Conservation (phyloP, 768 basidiomycete genomes). For the Cystofilobasidium ferigula region DNA sequence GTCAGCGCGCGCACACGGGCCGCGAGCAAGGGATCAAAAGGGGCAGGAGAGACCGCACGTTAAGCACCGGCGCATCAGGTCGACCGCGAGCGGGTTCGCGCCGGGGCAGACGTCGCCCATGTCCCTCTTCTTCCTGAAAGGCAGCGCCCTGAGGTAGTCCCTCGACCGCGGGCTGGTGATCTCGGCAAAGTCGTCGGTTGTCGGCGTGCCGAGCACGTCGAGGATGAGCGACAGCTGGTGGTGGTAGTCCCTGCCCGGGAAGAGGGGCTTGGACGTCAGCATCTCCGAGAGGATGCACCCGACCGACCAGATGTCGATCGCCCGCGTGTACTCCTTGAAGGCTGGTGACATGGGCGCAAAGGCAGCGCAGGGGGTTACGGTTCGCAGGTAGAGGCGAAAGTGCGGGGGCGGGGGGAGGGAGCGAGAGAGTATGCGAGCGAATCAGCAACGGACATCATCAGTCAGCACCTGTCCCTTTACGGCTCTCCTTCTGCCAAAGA, state of each 20-base stretch:
- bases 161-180: constrained; percentile 84
- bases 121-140: constrained; percentile 76
- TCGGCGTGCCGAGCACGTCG: constrained; percentile 92
- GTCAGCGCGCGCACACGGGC: too few species aligned
- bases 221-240: constrained; percentile 91
- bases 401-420: too few species aligned
- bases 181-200: constrained; percentile 93
- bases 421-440: background rate
- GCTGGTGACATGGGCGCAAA: too few species aligned
- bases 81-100: constrained; percentile 57
- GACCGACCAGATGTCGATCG: constrained; percentile 39
- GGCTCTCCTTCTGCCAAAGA: too few species aligned
- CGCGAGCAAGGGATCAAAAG: too few species aligned
- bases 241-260: constrained; percentile 90
- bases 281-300: constrained; percentile 64
- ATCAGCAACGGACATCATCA: background rate
- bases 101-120: constrained; percentile 71
- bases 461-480: too few species aligned
- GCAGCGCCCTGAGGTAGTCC: constrained; percentile 88
- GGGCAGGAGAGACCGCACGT: constrained; percentile 57
- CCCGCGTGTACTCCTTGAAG: constrained; percentile 86
- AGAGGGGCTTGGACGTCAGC: constrained; percentile 90
- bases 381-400: constrained; percentile 46
- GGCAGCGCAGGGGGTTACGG: too few species aligned
- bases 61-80: constrained; percentile 61